phyloP scores from a whole-genome alignment of 2,329 filamentous ascomycete species.

The Huntiella savannae region DNA sequence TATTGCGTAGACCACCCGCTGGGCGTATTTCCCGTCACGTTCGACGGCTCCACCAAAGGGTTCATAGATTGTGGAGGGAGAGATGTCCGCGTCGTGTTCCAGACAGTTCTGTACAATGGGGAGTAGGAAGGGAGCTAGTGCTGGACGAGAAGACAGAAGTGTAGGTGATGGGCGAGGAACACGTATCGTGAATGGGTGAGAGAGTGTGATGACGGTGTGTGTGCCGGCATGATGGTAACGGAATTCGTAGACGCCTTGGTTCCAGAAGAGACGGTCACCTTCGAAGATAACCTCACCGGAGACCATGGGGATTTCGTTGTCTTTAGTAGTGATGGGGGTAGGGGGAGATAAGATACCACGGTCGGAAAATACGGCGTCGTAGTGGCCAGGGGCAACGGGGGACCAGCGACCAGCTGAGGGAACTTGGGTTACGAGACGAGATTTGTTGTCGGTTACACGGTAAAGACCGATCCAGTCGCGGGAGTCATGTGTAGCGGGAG shows the following conservation, averaged over 20 bases:
- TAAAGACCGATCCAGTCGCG: conserved; percentile 94
- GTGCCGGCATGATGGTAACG: conserved; percentile 87
- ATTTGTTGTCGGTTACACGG: conserved; percentile 84
- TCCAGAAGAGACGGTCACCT: conserved; percentile 95
- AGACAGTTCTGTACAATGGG: conserved; percentile 82
- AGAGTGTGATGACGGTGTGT: conserved; percentile 87
- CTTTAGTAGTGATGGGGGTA: conserved; percentile 26
- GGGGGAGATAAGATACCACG: conserved; percentile 57
- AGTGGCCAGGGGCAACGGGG: conserved; percentile 56
- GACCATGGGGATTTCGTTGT: conserved; percentile 25
- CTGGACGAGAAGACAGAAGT: conserved; percentile 19
- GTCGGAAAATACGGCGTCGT: conserved; percentile 57
- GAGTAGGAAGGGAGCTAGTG: conserved; percentile 58
- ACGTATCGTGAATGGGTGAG: conserved; percentile 77
- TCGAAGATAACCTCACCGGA: conserved; percentile 71
- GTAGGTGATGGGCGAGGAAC: conserved; percentile 36
- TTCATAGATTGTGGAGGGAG: conserved; percentile 61
- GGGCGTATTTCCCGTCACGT: conserved; percentile 72
- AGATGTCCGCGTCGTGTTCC: conserved; percentile 78
- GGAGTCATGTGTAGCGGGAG: conserved; percentile 69
- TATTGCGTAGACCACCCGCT: conserved; percentile 80
- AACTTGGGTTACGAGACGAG: conserved; percentile 65
- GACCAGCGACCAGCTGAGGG: conserved; percentile 80
- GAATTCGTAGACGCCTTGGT: conserved; percentile 88
- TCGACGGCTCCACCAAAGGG: conserved; percentile 72